A percentile compares a stretch with the other conserved stretches of the same genome.
These are phyloP conservation scores for Bryum argenteum DNA, from an alignment of 225 moss, liverwort and hornwort species.

Conservation along the genomic window DNA sequence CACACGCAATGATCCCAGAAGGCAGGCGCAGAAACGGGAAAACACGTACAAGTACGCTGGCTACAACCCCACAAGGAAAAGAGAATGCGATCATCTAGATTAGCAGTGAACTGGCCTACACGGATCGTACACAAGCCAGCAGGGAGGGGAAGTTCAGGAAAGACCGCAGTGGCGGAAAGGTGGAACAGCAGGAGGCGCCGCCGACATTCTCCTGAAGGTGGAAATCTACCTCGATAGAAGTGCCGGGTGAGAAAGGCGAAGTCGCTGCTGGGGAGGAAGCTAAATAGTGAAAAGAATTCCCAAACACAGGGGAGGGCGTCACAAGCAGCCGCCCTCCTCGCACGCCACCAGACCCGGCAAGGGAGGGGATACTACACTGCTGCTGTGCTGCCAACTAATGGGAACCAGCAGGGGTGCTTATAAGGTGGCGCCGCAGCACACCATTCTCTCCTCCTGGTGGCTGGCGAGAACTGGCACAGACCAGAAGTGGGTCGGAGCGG, in stretches of 20 bases:
- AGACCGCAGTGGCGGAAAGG: no score
- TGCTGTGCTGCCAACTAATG: neutral
- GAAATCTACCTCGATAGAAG: constrained; percentile 47
- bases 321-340: constrained; percentile 14
- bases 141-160: constrained; percentile 19
- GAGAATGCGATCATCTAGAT: constrained; percentile 12
- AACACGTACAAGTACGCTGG: constrained; percentile 10
- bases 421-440: no score
- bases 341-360: neutral
- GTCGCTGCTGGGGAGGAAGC: neutral
- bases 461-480: neutral
- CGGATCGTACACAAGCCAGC: constrained; percentile 45
- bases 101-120: constrained; percentile 21
- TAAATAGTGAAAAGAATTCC: constrained; percentile 7
- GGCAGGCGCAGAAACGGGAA: constrained; percentile 43
- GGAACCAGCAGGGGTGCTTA: neutral
- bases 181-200: neutral
- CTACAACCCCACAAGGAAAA: neutral
- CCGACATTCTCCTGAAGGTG: constrained; percentile 38
- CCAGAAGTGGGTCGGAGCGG: no score
- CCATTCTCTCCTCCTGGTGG: no score
- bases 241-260: constrained; percentile 4
- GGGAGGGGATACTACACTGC: no score
- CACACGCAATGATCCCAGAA: constrained; percentile 35
- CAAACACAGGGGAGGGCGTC: neutral